Evolutionary conservation across 495 filamentous ascomycete genomes (phyloP).

Genomic region (Stereocaulon alpinum): DNA sequence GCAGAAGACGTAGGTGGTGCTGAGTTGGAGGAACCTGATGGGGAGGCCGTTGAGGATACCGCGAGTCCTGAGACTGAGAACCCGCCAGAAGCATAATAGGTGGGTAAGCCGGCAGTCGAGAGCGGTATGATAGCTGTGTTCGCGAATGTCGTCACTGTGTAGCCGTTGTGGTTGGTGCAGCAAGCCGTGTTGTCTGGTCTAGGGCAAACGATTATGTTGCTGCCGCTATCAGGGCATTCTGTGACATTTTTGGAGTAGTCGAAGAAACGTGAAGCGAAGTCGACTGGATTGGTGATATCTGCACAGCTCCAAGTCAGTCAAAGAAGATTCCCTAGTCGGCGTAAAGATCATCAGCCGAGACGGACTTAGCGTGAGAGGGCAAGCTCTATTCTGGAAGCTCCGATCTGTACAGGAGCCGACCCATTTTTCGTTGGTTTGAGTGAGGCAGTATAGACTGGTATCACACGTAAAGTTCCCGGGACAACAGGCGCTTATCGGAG

Average conservation of each 20-base stretch:
- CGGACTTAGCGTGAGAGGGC: neutral
- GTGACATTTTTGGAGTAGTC: neutral
- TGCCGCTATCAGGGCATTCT: neutral
- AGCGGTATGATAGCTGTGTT: neutral
- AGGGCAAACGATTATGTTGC: neutral
- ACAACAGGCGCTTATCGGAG: neutral
- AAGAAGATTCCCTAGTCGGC: too few species aligned
- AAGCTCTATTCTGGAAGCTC: neutral
- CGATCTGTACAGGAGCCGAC: neutral
- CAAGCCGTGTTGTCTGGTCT: neutral
- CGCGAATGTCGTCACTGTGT: neutral
- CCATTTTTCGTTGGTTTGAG: neutral
- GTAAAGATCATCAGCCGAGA: neutral
- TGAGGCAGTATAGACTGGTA: neutral
- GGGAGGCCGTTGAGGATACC: neutral
- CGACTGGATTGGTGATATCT: too few species aligned
- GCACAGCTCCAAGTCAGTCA: too few species aligned
- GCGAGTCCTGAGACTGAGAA: neutral
- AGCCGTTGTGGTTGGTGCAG: neutral
- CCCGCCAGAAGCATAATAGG: neutral
- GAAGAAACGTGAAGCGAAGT: neutral
- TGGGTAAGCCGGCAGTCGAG: neutral
- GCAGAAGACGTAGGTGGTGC: neutral
- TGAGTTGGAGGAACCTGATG: neutral
- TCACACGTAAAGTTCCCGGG: neutral